A percentile compares a stretch with the other conserved stretches of the same genome.
These are phyloP conservation scores for Plectosphaerella sp. DNA, from an alignment of 2,329 filamentous ascomycete genomes.

Conservation along the genomic window DNA sequence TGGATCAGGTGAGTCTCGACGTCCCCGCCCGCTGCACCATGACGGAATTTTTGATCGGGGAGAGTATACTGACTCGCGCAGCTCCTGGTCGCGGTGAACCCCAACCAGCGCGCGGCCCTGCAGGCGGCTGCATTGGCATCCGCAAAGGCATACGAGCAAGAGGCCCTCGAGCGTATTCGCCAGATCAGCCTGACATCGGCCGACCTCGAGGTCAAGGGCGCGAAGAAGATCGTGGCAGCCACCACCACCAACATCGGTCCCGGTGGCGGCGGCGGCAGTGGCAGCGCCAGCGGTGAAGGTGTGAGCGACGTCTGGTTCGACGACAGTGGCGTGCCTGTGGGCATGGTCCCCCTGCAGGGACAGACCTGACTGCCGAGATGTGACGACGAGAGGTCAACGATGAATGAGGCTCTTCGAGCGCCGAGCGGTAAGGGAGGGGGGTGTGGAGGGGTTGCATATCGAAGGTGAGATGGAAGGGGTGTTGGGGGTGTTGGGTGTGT, in stretches of 20 bases:
- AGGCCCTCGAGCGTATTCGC: slow-evolving; percentile 71
- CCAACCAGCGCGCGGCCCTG: slow-evolving; percentile 62
- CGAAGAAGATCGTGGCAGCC: slow-evolving; percentile 3
- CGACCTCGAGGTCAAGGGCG: slow-evolving; percentile 63
- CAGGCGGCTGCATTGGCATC: slow-evolving; percentile 66
- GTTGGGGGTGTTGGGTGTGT: too few species aligned
- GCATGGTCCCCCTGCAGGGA: not conserved
- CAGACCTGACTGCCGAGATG: not conserved
- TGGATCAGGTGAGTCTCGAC: slow-evolving; percentile 56
- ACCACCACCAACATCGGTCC: slow-evolving; percentile 4
- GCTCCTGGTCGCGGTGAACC: slow-evolving; percentile 69
- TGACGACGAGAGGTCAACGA: too few species aligned
- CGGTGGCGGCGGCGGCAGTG: not conserved
- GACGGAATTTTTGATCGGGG: not conserved
- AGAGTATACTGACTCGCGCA: slow-evolving; percentile 21
- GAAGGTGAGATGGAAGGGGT: too few species aligned
- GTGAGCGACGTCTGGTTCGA: slow-evolving; percentile 30
- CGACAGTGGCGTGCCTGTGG: slow-evolving; percentile 13
- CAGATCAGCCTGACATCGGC: slow-evolving; percentile 72
- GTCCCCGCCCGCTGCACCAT: not conserved
- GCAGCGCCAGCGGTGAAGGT: slow-evolving; percentile 1
- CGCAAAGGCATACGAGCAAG: slow-evolving; percentile 67
- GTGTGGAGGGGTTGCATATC: too few species aligned
- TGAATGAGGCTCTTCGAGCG: not conserved
- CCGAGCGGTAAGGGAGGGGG: not conserved